Evolutionary conservation across 371 early-diverging fungal genomes (phyloP), one percentile per base, ranked within the genome.

Genomic region (Mucor mucedo): DNA sequence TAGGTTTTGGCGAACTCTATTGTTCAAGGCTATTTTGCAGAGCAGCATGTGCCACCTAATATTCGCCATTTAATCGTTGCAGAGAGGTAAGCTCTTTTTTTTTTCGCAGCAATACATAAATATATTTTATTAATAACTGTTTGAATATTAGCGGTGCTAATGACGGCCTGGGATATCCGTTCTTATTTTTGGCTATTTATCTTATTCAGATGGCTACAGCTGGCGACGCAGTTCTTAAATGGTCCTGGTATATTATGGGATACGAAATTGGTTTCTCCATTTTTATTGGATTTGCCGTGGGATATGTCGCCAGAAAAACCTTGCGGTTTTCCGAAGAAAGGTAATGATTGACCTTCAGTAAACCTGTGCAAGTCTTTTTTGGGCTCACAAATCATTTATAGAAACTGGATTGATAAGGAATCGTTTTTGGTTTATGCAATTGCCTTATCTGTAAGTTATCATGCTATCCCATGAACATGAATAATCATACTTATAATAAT

Each of bases 1-100:
- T 58, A 84, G 84, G 77, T 98, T 6, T 72, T 99, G 55, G 93
- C 97, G 58, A 95, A 93, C 79, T 90, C 93, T 2, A 91, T 98
- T 21, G 89, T 98, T 8, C 94, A 94, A 68, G 98, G 99, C 13
- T 83, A 88, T 52, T 98, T 96, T 84, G 97, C 99, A 1, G 95
- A 95, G 65, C 86, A 86, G 58, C 85, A 95, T 58, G 92, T 99
- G 9, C 94, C 97, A 0, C 62, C 73, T 9, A 71, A 90, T 47
- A 80, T 98, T 11, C 90, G 98, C 30, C 72, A 93, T 58, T 73
- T 98, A 7, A 74, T 99, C 16, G 84, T 92, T 0, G 92, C 92
- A 11, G 99, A 99, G 71, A 87, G 81, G 79, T 80, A 71, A 53
- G 39, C n/a, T 47, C 6, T 8, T 47, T 28, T 47, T 16, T 45